Evolutionary conservation across 2,329 filamentous ascomycete species (phyloP).

Genomic region (Claviceps paspali): DNA sequence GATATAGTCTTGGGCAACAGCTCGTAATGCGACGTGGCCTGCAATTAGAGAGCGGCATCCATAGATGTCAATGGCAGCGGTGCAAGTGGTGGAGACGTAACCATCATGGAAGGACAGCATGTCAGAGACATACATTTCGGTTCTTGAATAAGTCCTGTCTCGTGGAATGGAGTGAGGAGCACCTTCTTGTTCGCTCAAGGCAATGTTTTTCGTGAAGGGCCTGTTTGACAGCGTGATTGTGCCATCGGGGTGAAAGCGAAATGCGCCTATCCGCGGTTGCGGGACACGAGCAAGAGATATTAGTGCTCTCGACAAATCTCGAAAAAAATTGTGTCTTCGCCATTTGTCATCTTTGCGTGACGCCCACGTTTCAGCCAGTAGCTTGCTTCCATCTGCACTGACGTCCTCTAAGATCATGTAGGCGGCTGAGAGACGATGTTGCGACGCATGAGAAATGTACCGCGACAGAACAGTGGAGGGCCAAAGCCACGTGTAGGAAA

Average conservation of each 20-base stretch:
- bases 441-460: neutral
- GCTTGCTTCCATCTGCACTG: neutral
- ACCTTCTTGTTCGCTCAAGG: neutral
- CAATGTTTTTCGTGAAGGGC: neutral
- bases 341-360: neutral
- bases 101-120: neutral
- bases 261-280: neutral
- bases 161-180: neutral
- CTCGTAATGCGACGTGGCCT: neutral
- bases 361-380: neutral
- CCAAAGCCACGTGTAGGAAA: neutral
- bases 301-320: neutral
- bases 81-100: too few relatives aligned
- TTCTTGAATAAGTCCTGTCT: neutral
- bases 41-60: neutral
- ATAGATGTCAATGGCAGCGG: neutral
- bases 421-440: neutral
- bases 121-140: neutral
- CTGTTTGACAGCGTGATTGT: neutral
- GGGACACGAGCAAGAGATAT: neutral
- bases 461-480: neutral
- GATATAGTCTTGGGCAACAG: constrained; percentile 8
- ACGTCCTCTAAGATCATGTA: neutral
- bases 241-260: neutral
- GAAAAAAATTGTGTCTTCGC: neutral